phyloP scores from a whole-genome alignment of 23 red algal species.

The Gracilaria domingensis region DNA sequence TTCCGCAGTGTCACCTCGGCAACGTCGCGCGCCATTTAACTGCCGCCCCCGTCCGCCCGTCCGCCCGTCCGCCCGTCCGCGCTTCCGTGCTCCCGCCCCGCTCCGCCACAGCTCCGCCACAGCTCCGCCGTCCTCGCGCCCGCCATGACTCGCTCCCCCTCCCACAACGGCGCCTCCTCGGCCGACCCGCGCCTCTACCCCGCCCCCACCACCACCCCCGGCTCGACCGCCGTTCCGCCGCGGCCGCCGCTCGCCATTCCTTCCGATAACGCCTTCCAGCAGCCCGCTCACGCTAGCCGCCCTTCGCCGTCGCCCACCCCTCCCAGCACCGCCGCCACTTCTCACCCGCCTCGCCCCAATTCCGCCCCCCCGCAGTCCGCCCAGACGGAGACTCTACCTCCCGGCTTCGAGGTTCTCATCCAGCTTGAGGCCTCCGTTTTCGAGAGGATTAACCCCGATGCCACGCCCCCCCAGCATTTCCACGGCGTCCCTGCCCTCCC shows the following conservation, averaged over 20 bases:
- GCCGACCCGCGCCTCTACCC: background rate
- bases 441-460: conserved; percentile 20
- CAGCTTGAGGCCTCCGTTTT: conserved; percentile 1
- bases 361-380: background rate
- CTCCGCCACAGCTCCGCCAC: too few relatives aligned
- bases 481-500: conserved; percentile 13
- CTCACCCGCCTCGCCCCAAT: background rate
- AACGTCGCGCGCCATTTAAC: background rate
- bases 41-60: background rate
- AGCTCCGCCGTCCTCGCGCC: background rate
- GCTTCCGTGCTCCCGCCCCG: too few relatives aligned
- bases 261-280: background rate
- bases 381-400: background rate
- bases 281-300: background rate
- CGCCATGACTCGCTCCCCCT: conserved; percentile 11
- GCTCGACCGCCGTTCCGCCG: background rate
- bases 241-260: conserved; percentile 2
- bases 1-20: background rate
- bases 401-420: conserved; percentile 16
- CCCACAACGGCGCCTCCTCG: background rate
- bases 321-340: background rate
- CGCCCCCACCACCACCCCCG: background rate
- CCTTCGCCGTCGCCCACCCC: background rate
- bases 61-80: background rate
- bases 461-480: background rate